Base-by-base conservation (phyloP, 2,329 filamentous ascomycete genomes). In the Fusarium graminum region DNA sequence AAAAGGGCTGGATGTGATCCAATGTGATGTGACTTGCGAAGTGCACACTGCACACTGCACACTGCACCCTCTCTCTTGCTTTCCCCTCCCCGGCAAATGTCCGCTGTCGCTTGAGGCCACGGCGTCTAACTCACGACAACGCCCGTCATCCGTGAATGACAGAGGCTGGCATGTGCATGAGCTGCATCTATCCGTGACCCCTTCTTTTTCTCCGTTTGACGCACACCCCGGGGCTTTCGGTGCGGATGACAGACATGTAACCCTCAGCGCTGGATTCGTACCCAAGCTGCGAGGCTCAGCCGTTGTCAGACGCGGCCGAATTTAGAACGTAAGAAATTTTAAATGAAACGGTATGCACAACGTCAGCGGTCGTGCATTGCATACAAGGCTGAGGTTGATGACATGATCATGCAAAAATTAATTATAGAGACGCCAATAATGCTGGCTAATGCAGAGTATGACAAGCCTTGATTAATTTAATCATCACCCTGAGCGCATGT, bases 211-310 rank as follows among this genome's bases (percentile, higher is more conserved):
- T n/a, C 4, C 32, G 6, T 13, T 46, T 26, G 44, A 26, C 22
- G 16, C 39, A 41, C 43, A 22, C 32, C 32, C 45, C 22, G 32
- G 45, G 10, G 26, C 22, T 34, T 22, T 22, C 28, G 12, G 41
- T 30, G 30, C 22, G 41, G 40, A 52, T 64, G 61, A 39, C 59
- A 47, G 43, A 26, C n/a, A 46, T 67, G 65, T 61, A 67, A 67
- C 59, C 30, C 26, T 8, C 30, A 36, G 30, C 13, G 16, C 64
- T 60, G 34, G 32, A 60, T 67, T 64, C 46, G 52, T 67, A 60
- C 58, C 49, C 41, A 67, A 64, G 59, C 59, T 59, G 59, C 52
- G 61, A 64, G 52, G 60, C 60, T 63, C 30, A 50, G 60, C 38
- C 32, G 22, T 51, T 39, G 25, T 44, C 7, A 34, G 10, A 51